Evolutionary conservation across 2,329 filamentous ascomycete species (phyloP).

Genomic region (Podosphaera leucotricha): DNA sequence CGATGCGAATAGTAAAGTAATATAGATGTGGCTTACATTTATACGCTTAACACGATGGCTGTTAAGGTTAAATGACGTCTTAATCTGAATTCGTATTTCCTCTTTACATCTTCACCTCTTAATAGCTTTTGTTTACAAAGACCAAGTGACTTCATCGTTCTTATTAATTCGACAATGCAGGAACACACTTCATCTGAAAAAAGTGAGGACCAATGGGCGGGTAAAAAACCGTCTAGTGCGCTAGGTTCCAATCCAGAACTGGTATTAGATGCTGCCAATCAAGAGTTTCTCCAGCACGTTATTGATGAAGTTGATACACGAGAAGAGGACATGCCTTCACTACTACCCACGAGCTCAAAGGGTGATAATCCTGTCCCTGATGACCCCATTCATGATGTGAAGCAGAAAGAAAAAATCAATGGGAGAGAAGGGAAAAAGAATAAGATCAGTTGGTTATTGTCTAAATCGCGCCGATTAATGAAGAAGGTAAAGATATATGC

Average conservation of each 20-base stretch:
- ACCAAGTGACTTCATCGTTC: too few species aligned
- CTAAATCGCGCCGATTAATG: slow-evolving; percentile 13
- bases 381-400: neutral
- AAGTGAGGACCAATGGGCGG: slow-evolving; percentile 32
- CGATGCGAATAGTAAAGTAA: too few species aligned
- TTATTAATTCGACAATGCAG: slow-evolving; percentile 22
- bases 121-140: too few species aligned
- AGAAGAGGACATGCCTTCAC: slow-evolving; percentile 24
- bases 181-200: slow-evolving; percentile 41
- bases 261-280: slow-evolving; percentile 31
- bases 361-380: slow-evolving; percentile 2
- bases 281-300: slow-evolving; percentile 32
- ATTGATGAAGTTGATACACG: slow-evolving; percentile 16
- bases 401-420: neutral
- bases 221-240: slow-evolving; percentile 18
- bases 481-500: slow-evolving; percentile 9
- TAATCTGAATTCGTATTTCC: neutral
- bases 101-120: slow-evolving; percentile 1
- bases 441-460: slow-evolving; percentile 20
- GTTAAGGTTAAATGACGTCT: too few species aligned
- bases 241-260: slow-evolving; percentile 14
- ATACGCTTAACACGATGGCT: too few species aligned
- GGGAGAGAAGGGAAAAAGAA: slow-evolving; percentile 13
- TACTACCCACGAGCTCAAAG: slow-evolving; percentile 21
- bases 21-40: too few species aligned